Evolutionary conservation across 495 filamentous ascomycete species (phyloP).

Genomic region (Neurospora tetraspora): DNA sequence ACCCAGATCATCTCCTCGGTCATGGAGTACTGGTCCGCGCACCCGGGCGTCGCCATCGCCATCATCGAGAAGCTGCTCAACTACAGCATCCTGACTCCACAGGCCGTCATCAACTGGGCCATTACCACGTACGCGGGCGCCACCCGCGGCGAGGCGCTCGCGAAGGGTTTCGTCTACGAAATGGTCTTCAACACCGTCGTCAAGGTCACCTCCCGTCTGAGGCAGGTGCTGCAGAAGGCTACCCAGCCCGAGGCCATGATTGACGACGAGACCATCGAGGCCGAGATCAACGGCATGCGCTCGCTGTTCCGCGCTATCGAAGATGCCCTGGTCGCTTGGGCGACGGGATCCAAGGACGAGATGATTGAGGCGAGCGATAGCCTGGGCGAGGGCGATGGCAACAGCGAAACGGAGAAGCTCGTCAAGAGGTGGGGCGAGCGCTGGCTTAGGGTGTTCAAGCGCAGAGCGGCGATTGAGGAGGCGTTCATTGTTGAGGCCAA

Average conservation of each 20-base stretch:
- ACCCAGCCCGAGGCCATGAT: conserved; percentile 26
- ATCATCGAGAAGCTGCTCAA: conserved; percentile 97
- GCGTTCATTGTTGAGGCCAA: conserved; percentile 38
- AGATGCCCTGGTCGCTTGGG: conserved; percentile 65
- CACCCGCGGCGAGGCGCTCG: conserved; percentile 54
- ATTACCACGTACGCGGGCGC: conserved; percentile 43
- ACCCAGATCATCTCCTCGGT: conserved; percentile 85
- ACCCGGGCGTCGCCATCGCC: conserved; percentile 84
- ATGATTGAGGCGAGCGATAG: conserved; percentile 43
- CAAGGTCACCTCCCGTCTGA: conserved; percentile 84
- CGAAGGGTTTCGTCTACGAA: conserved; percentile 71
- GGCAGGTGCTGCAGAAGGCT: conserved; percentile 62
- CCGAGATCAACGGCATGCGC: conserved; percentile 62
- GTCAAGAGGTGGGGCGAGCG: conserved; percentile 72
- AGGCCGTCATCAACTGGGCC: conserved; percentile 81
- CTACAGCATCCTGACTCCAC: conserved; percentile 83
- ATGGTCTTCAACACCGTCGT: conserved; percentile 77
- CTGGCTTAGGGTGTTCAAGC: conserved; percentile 76
- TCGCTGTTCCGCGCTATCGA: conserved; percentile 72
- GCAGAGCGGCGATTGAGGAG: conserved; percentile 80
- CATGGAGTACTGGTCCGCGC: conserved; percentile 85
- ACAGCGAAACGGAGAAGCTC: conserved; percentile 47
- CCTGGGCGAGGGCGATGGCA: conserved; percentile 38
- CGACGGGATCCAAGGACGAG: conserved; percentile 61
- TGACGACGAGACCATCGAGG: conserved; percentile 43